Evolutionary conservation across 805 yeast species (phyloP).

Genomic region (Nakazawaea peltata): DNA sequence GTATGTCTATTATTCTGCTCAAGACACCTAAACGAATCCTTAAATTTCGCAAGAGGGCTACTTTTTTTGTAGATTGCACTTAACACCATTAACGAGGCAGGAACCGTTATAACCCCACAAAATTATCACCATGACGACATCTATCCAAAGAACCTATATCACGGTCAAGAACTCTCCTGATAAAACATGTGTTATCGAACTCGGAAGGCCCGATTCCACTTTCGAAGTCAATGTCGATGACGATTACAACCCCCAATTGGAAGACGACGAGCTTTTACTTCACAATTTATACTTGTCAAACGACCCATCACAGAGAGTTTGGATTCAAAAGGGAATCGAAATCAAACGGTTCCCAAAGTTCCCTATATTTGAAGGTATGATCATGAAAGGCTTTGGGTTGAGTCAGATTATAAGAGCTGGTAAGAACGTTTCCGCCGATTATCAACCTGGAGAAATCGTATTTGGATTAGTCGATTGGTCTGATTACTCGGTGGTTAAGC

Average conservation of each 20-base stretch:
- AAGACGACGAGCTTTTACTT: constrained; percentile 33
- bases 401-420: constrained; percentile 43
- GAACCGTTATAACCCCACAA: too few species aligned
- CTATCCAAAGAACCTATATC: constrained; percentile 1
- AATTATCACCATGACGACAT: too few species aligned
- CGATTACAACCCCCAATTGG: constrained; percentile 13
- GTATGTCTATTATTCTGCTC: too few species aligned
- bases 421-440: constrained; percentile 21
- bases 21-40: too few species aligned
- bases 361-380: constrained; percentile 34
- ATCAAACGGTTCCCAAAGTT: constrained; percentile 24
- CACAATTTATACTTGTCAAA: constrained; percentile 43
- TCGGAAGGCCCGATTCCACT: constrained; percentile 12
- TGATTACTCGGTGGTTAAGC: constrained; percentile 31
- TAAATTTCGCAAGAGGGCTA: too few species aligned
- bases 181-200: constrained; percentile 5
- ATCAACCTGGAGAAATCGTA: constrained; percentile 35
- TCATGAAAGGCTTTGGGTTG: constrained; percentile 37
- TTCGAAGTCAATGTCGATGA: constrained; percentile 10
- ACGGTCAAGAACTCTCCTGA: constrained; percentile 7
- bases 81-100: too few species aligned
- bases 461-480: constrained; percentile 37
- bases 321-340: constrained; percentile 35
- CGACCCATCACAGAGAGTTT: constrained; percentile 56
- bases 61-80: too few species aligned